These are phyloP conservation scores for Klebsormidium nitens DNA, from an alignment of 139 green algal genomes.

Conservation along the genomic window DNA sequence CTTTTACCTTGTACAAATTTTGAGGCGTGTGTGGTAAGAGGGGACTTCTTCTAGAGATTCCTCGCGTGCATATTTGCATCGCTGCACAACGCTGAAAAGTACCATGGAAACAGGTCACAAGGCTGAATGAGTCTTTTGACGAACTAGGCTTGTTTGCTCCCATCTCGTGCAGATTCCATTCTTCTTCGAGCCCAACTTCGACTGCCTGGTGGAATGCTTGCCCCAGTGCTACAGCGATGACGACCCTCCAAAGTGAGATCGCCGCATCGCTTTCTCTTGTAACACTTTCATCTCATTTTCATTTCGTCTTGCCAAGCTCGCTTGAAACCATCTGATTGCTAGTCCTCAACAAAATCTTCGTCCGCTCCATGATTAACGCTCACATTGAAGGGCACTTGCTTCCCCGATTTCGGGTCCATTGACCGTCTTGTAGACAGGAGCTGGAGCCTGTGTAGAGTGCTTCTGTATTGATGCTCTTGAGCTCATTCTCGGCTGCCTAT, in stretches of 20 bases:
- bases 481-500: neutral
- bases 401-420: neutral
- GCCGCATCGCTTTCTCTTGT: neutral
- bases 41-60: too few relatives aligned
- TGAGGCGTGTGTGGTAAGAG: too few relatives aligned
- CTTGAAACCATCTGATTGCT: neutral
- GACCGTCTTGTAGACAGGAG: neutral
- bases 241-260: slow-evolving; percentile 36
- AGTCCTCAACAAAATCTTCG: too few relatives aligned
- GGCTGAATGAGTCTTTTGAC: too few relatives aligned
- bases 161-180: slow-evolving; percentile 50
- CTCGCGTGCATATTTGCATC: too few relatives aligned
- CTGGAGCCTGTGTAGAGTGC: neutral
- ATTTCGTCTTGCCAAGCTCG: neutral
- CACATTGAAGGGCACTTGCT: neutral
- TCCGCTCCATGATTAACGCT: too few relatives aligned
- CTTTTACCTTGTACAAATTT: too few relatives aligned
- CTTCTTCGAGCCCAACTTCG: slow-evolving; percentile 80
- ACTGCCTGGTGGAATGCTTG: slow-evolving; percentile 59
- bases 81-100: too few relatives aligned
- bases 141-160: too few relatives aligned
- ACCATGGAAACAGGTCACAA: too few relatives aligned
- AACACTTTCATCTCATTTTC: neutral
- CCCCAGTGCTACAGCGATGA: slow-evolving; percentile 44
- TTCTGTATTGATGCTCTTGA: neutral